Evolutionary conservation across 176 grass and related monocot genomes (phyloP).

Genomic region (Elaeis guineensis): DNA sequence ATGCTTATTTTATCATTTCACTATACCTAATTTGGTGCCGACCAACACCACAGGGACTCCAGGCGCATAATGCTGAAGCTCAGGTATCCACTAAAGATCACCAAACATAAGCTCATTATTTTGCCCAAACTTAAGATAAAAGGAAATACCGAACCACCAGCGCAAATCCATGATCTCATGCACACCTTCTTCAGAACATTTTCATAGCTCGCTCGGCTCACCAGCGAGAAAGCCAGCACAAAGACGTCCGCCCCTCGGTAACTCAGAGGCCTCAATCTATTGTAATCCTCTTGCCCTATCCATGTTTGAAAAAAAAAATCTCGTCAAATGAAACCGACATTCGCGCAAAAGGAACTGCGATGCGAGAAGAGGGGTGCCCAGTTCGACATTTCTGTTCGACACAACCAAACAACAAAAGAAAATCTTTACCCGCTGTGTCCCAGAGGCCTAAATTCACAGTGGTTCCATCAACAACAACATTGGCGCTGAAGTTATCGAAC

Average conservation of each 20-base stretch:
- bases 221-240: constrained; percentile 86
- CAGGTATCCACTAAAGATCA: constrained; percentile 59
- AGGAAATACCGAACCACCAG: background rate
- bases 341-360: background rate
- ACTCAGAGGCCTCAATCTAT: constrained; percentile 79
- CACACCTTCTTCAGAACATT: constrained; percentile 89
- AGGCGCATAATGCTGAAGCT: constrained; percentile 90
- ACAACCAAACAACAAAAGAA: background rate
- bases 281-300: constrained; percentile 92
- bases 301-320: background rate
- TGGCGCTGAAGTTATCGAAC: constrained; percentile 94
- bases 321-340: too few species aligned
- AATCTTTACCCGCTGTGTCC: constrained; percentile 66
- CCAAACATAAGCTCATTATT: background rate
- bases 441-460: constrained; percentile 92
- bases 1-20: too few species aligned
- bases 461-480: constrained; percentile 73
- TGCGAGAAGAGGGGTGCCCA: too few species aligned
- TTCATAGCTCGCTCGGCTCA: constrained; percentile 88
- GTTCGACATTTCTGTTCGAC: too few species aligned
- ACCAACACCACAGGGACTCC: constrained; percentile 83
- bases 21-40: constrained; percentile 71
- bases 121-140: background rate
- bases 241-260: constrained; percentile 88
- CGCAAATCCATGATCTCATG: background rate